Conservation (phyloP, 1,139 yeast species). For the Suhomyces choctaworum region DNA sequence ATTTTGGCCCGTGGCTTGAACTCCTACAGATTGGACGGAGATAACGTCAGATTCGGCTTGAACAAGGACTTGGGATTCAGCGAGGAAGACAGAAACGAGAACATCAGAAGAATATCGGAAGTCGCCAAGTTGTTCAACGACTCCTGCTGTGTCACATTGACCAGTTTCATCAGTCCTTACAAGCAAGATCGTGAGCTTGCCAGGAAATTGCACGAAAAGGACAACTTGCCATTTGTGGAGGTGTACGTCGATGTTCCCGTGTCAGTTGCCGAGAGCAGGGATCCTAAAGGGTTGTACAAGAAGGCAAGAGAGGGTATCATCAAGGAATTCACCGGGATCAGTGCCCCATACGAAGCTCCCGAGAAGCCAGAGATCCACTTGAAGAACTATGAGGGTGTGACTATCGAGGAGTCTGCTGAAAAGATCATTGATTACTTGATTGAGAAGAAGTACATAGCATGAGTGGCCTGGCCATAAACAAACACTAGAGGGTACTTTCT, state of each 20-base stretch:
- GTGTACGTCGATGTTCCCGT: slow-evolving; percentile 91
- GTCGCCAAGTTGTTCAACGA: slow-evolving; percentile 90
- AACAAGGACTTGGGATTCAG: slow-evolving; percentile 93
- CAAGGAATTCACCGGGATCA: slow-evolving; percentile 92
- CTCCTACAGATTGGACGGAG: slow-evolving; percentile 92
- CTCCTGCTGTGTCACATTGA: slow-evolving; percentile 77
- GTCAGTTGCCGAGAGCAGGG: slow-evolving; percentile 92
- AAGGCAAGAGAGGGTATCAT: slow-evolving; percentile 95
- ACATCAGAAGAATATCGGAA: slow-evolving; percentile 90
- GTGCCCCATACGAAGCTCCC: slow-evolving; percentile 96
- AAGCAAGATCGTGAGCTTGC: slow-evolving; percentile 81
- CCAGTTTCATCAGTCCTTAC: slow-evolving; percentile 93
- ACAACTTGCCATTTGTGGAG: slow-evolving; percentile 80
- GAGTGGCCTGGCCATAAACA: neutral
- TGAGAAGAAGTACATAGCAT: slow-evolving; percentile 48
- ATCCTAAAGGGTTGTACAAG: slow-evolving; percentile 94
- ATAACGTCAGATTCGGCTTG: slow-evolving; percentile 88
- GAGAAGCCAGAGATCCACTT: slow-evolving; percentile 79
- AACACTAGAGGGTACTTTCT: neutral
- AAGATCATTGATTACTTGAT: slow-evolving; percentile 69
- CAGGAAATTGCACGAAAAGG: slow-evolving; percentile 75
- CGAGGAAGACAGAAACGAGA: slow-evolving; percentile 89
- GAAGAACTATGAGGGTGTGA: slow-evolving; percentile 61
- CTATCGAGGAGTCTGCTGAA: slow-evolving; percentile 80
- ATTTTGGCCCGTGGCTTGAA: slow-evolving; percentile 65